Conservation (phyloP, 768 basidiomycete genomes). For the Mycena galericulata region DNA sequence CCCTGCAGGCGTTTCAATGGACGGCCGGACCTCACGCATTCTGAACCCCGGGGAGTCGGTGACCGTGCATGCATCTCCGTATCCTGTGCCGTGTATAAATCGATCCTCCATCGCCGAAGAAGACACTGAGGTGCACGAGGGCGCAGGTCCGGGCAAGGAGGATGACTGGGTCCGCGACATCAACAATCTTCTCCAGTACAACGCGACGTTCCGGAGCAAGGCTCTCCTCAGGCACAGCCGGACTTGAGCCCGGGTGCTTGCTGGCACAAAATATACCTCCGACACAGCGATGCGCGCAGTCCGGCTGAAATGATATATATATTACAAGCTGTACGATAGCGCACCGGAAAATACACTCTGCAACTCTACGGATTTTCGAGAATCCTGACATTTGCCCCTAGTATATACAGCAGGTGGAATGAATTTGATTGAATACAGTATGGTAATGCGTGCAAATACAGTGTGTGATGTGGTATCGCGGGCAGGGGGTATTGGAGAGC, state of each 20-base stretch:
- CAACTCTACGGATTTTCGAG: background rate
- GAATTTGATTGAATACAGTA: slow-evolving; percentile 13
- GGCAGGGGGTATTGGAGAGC: background rate
- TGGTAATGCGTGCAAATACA: slow-evolving; percentile 1
- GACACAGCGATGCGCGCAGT: background rate
- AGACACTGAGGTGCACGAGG: slow-evolving; percentile 63
- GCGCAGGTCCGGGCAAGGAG: slow-evolving; percentile 82
- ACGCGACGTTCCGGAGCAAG: slow-evolving; percentile 93
- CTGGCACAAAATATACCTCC: background rate
- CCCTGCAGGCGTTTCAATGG: slow-evolving; percentile 92
- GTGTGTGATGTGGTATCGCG: slow-evolving; percentile 12
- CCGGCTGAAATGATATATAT: background rate
- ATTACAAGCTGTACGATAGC: slow-evolving; percentile 20
- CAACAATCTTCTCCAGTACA: slow-evolving; percentile 94
- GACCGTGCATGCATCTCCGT: slow-evolving; percentile 85
- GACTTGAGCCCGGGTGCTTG: slow-evolving; percentile 50
- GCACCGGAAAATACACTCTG: slow-evolving; percentile 11
- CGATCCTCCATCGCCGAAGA: slow-evolving; percentile 79
- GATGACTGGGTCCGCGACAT: slow-evolving; percentile 98
- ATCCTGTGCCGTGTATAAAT: slow-evolving; percentile 94
- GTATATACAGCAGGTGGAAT: slow-evolving; percentile 4
- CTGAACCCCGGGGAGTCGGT: slow-evolving; percentile 90
- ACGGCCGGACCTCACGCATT: slow-evolving; percentile 87
- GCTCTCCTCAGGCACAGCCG: slow-evolving; percentile 82
- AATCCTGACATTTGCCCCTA: background rate